Base-by-base conservation (phyloP, 1,284 basidiomycete genomes). In the Macrocystidia cucumis region DNA sequence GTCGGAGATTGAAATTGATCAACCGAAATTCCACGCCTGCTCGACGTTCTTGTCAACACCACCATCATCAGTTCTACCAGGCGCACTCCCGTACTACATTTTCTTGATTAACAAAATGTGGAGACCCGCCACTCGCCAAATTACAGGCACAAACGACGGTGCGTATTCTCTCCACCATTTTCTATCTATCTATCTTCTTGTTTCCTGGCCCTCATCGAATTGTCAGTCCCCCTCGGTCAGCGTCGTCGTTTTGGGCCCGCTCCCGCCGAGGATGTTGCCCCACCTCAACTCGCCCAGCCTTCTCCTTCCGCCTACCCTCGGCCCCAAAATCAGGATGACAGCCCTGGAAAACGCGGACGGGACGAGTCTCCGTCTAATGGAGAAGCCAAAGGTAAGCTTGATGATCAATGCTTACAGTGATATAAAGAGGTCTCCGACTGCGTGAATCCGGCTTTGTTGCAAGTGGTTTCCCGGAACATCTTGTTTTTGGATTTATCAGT, bases 201-300 rank as follows among this genome's bases (percentile, higher is more conserved):
- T 43, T 43, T 40, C 39, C 18, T 29, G 22, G 19, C 49, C n/a
- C n/a, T n/a, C n/a, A n/a, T n/a, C n/a, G n/a, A n/a, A n/a, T n/a
- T 39, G 40, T 23, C 40, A 83, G 81, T 77, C 49, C 81, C 85
- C n/a, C 70, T 87, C 43, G 89, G 86, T 35, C 75, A 80, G 52
- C 81, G 86, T 52, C 82, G 91, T 52, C 82, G 90, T 38, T 93
- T 93, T 60, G 90, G 91, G 37, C 81, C 88, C 31, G 84, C 85
- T 21, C 81, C 84, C 3, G 62, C 70, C 29, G 86, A 87, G 52
- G 84, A 85, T 50, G 66, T 62, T 18, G 75, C 75, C 19, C 79
- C 85, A 18, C 80, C 82, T 39, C 83, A 86, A 50, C 74, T 89
- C 34, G 86, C 85, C n/a, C 84, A 87, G 48, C 83, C 86, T 20